Conservation (phyloP, 495 filamentous ascomycete species). For the Sporormia fimetaria region DNA sequence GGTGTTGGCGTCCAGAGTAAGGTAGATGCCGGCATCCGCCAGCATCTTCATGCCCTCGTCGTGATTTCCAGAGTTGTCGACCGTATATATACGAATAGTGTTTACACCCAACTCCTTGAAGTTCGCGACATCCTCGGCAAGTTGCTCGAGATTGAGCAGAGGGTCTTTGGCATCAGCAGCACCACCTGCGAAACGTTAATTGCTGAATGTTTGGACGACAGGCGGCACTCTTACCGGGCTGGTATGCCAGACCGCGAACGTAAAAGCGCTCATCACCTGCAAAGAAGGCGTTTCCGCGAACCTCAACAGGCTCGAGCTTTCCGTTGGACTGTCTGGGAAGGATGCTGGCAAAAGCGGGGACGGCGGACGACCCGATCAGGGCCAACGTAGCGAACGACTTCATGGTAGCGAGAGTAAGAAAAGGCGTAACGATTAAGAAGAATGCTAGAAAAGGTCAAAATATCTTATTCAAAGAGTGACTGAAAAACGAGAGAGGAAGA, state of each 20-base stretch:
- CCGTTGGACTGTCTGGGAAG: conserved; percentile 11
- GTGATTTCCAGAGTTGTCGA: conserved; percentile 77
- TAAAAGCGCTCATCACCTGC: conserved; percentile 74
- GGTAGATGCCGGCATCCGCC: conserved; percentile 56
- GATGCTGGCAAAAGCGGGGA: conserved; percentile 11
- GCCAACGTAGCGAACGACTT: conserved; percentile 12
- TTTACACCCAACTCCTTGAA: conserved; percentile 87
- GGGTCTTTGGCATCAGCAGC: conserved; percentile 68
- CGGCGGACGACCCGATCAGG: conserved; percentile 4
- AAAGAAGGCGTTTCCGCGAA: conserved; percentile 64
- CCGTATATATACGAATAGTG: conserved; percentile 82
- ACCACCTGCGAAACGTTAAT: conserved; percentile 41
- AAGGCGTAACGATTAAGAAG: conserved; percentile 2
- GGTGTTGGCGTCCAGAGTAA: conserved; percentile 73
- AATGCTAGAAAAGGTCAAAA: conserved; percentile 8
- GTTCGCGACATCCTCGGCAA: conserved; percentile 69
- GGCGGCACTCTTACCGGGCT: conserved; percentile 45
- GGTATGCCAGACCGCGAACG: conserved; percentile 88
- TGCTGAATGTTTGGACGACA: background rate
- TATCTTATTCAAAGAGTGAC: conserved; percentile 16
- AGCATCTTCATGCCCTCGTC: conserved; percentile 39
- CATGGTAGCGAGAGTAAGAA: conserved; percentile 5
- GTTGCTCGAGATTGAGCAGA: conserved; percentile 55
- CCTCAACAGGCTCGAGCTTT: conserved; percentile 32
- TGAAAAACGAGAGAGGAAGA: conserved; percentile 11